Evolutionary conservation across 176 grass and related monocot genomes (phyloP), one percentile per base, ranked within the genome.

Genomic region (Bonia amplexicaulis): DNA sequence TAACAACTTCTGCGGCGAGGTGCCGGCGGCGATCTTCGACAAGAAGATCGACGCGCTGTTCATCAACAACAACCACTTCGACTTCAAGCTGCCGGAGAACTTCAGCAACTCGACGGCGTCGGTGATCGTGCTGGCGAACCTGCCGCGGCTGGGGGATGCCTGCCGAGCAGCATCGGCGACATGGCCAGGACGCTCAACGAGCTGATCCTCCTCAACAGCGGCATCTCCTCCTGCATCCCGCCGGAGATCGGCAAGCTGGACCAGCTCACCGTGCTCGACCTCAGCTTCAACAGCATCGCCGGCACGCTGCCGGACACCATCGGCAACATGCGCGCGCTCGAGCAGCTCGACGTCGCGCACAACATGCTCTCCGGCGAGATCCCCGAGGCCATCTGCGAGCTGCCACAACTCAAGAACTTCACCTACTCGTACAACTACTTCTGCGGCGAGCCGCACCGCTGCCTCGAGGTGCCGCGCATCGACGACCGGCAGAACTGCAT

Each of bases 351-450:
- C 88, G 74, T 97, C 71, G 88, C 88, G 7, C 82, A 97, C 83
- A 97, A 97, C 88, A 69, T 16, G 65, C 85, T 97, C 53, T 70
- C 92, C 12, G 95, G 95, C 8, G 92, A 94, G 78, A 86, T 97
- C 67, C 92, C 92, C 1, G 82, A 81, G 85, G 55, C 22, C 69
- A 87, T 97, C 74, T 97, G 95, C 60, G 82, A 75, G 77, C 84
- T 97, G 66, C 90, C 92, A 2, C 64, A 81, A 53, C 88, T 98
- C 48, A 89, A 92, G 85, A 98, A 98, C 85, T 89, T 98, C 90
- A 98, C 95, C 35, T 95, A 90, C 90, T 90, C 95, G 10, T 27
- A 91, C 81, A 95, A 98, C 87, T 98, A 77, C 81, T 95, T 98
- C 90, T 90, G 89, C 62, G 89, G 85, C 25, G 95, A 93, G 67